phyloP scores from a whole-genome alignment of 176 grass and related monocot species.

The Triticum monococcum region DNA sequence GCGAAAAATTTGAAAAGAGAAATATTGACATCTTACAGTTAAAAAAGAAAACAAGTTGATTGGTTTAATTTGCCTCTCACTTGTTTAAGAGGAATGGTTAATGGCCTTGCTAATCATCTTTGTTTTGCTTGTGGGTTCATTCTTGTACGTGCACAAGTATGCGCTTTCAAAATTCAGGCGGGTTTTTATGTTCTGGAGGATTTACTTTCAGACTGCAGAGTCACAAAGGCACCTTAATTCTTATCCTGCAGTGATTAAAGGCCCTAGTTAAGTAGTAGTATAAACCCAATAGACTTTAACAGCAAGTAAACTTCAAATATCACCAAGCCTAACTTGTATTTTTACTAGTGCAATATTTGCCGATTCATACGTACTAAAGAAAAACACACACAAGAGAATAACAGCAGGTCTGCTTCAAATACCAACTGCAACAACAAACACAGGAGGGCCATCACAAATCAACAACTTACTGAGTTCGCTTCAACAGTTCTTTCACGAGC shows the following conservation, averaged over 20 bases:
- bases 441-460: neutral
- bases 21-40: neutral
- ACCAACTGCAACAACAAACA: neutral
- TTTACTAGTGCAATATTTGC: neutral
- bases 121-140: neutral
- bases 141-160: neutral
- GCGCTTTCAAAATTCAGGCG: neutral
- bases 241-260: no score
- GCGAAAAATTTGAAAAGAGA: neutral
- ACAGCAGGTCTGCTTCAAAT: neutral
- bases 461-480: constrained; percentile 28
- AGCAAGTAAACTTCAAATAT: neutral
- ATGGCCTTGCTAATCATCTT: neutral
- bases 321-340: neutral
- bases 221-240: neutral
- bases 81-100: neutral
- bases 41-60: neutral
- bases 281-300: neutral
- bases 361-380: neutral
- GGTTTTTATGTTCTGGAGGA: neutral
- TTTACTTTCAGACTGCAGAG: neutral
- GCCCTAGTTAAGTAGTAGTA: no score
- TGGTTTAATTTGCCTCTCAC: neutral
- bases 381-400: neutral
- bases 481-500: constrained; percentile 17